Base-by-base conservation (phyloP, 495 filamentous ascomycete species). In the Amniculicola lignicola region DNA sequence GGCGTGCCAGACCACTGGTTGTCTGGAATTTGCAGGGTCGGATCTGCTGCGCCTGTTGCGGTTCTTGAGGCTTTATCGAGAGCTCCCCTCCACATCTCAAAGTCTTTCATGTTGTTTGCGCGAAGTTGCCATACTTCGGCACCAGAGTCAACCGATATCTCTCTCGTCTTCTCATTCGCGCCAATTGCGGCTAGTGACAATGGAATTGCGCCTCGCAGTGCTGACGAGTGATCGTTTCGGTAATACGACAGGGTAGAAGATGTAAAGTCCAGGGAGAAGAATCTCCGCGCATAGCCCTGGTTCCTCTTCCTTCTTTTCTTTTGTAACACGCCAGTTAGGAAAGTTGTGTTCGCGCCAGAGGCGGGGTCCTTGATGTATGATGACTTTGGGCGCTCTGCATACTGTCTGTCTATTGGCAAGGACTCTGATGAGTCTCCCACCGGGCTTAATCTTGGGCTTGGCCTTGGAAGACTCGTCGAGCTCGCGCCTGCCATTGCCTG, bases 101-200 rank as follows among this genome's bases (percentile, higher is more conserved):
- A 98, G 39, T 97, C 94, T 51, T 82, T 84, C 6, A 82, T 78
- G 58, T 86, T 92, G 22, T 76, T 78, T 19, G 92, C 90, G 56
- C 84, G 84, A n/a, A 98, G 76, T 74, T 96, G 93, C 93, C 93
- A 98, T 9, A 98, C 80, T 69, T 98, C 93, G 4, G 92, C 90
- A 0, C 93, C 93, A 0, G 94, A 97, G 64, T 98, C 93, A 43
- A 98, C 90, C 12, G 88, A 95, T 23, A 98, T 96, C 72, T 97
- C 90, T 43, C 90, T 80, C 37, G 86, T 79, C 63, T 84, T 82
- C 62, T 89, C 88, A 63, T 93, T 90, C 15, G 90, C 90, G 1
- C 89, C 86, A 24, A 97, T 86, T 2, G 89, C 93, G 15, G 93
- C 94, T 53, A 98, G 70, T 18, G 88, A 88, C 12, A 98, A 78